Conservation (phyloP, 257 asterid genomes). For the Nicotiana attenuata region DNA sequence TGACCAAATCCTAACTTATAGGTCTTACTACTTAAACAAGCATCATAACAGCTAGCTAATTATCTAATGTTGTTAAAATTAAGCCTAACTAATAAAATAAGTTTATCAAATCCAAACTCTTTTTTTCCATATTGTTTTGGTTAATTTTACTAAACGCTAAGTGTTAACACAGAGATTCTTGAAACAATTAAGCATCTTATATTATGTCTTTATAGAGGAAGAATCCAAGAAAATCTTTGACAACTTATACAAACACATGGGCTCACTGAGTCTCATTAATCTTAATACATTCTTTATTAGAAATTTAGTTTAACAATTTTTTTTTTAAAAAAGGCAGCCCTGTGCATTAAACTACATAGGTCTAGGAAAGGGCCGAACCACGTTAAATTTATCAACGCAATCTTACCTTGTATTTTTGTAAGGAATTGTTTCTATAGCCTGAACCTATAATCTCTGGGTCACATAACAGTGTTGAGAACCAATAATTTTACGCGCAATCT, state of each 20-base stretch:
- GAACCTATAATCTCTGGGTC: no score
- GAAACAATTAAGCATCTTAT: background rate
- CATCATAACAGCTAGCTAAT: background rate
- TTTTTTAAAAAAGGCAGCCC: no score
- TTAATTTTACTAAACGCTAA: background rate
- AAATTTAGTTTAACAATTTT: background rate
- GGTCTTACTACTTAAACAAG: background rate
- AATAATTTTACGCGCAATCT: no score
- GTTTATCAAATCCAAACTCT: background rate
- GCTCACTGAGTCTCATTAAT: background rate
- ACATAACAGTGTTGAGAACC: no score
- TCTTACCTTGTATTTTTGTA: background rate
- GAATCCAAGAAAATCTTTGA: background rate
- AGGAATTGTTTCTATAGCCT: background rate
- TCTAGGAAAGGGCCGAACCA: background rate
- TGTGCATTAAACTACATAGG: no score
- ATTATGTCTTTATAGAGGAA: background rate
- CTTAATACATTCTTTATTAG: background rate
- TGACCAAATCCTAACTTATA: background rate
- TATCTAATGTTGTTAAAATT: background rate
- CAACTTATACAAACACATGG: constrained; percentile 6
- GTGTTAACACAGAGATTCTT: background rate
- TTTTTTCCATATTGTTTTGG: background rate
- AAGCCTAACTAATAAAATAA: background rate
- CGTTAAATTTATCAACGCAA: background rate